Conservation (phyloP, 352 stramenopile species). For the Bremia lactucae region DNA sequence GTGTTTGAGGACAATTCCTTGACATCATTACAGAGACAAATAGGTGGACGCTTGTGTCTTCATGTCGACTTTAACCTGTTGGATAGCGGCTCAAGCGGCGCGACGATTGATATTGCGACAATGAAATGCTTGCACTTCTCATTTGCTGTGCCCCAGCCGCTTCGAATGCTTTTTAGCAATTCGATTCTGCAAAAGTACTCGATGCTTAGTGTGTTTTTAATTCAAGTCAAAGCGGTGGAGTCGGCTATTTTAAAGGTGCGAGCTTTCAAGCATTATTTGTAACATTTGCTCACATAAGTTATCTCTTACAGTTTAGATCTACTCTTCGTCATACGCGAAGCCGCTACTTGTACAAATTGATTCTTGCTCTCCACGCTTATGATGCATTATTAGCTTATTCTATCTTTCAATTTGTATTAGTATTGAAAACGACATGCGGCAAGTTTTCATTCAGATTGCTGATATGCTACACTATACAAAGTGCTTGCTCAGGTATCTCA, state of each 20-base stretch:
- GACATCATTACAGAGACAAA: conserved; percentile 21
- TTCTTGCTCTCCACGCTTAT: neutral
- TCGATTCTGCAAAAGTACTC: conserved; percentile 58
- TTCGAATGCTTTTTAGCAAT: conserved; percentile 50
- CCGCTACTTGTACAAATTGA: conserved; percentile 26
- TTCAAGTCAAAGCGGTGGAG: conserved; percentile 63
- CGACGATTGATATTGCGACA: conserved; percentile 42
- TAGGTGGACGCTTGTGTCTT: conserved; percentile 36
- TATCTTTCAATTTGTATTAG: conserved; percentile 8
- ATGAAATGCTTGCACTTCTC: conserved; percentile 50
- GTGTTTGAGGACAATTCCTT: conserved; percentile 38
- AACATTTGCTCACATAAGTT: neutral
- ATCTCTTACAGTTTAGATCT: conserved; percentile 38
- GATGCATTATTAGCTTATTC: neutral
- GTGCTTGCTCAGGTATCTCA: conserved; percentile 54
- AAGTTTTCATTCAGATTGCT: conserved; percentile 35
- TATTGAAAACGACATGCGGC: conserved; percentile 31
- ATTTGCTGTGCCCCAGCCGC: conserved; percentile 34
- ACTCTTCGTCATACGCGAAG: conserved; percentile 38
- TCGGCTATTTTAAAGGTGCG: conserved; percentile 41
- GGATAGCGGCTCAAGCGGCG: conserved; percentile 17
- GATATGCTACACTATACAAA: conserved; percentile 77
- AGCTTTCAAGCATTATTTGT: neutral
- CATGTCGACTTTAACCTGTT: conserved; percentile 41
- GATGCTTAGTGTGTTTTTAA: conserved; percentile 33